Evolutionary conservation across 352 stramenopile species (phyloP), one percentile per base, ranked within the genome.

Genomic region (Globisporangium cylindrosporum): DNA sequence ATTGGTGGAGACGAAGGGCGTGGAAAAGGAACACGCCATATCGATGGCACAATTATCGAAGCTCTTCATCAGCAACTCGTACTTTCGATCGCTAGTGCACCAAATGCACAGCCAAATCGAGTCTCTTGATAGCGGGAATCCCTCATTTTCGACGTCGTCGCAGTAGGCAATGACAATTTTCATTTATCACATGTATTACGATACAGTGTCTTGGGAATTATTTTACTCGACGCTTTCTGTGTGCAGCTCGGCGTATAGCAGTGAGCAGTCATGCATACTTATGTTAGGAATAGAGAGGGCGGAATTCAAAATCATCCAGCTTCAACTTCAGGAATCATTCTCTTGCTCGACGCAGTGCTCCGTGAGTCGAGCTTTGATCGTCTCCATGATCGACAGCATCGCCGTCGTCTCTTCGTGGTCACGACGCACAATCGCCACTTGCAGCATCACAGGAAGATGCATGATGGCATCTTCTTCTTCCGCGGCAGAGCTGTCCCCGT

Each of bases 401-500:
- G 82, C 83, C 18, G 66, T 76, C 10, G 74, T 78, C 67, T 95
- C 88, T 34, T 95, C 88, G 34, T 80, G 48, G 51, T 94, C 86
- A 66, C 82, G 74, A 20, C 88, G 83, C 62, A 95, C 73, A 5
- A 91, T 66, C 1, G 86, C 78, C 25, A 95, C 84, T 68, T 93
- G 88, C 12, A 95, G 77, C 88, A 95, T 95, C 20, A 95, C 88
- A 0, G 88, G 88, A n/a, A 95, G 71, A 54, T 95, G 88, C 88
- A 95, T 95, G 71, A 95, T 94, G 48, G 88, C 88, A 70, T 95
- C 88, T 77, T 95, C 88, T 74, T 95, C 88, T 60, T 93, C 88
- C 1, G 88, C 88, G 4, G 86, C 87, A 49, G 68, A 60, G n/a
- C 73, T 72, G 53, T 95, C 88, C 25, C 80, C 88, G 59, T 93